Evolutionary conservation across 805 yeast species (phyloP).

Genomic region (Lachancea waltii): DNA sequence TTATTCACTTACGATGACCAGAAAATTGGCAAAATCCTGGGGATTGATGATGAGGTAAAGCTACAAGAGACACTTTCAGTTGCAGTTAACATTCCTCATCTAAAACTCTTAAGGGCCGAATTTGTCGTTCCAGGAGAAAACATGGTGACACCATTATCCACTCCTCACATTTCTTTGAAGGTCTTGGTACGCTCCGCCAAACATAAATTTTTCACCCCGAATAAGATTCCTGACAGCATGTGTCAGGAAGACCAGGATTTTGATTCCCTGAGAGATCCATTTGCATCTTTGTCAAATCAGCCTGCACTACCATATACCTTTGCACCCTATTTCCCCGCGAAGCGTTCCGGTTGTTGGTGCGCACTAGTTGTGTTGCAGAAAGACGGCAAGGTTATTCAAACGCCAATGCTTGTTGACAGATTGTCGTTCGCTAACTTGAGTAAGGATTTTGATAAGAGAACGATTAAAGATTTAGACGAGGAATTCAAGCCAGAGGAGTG

Average conservation of each 20-base stretch:
- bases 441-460: conserved; percentile 28
- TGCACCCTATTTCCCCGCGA: conserved; percentile 72
- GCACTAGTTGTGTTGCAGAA: conserved; percentile 65
- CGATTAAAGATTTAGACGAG: conserved; percentile 27
- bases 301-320: conserved; percentile 61
- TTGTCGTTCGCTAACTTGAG: conserved; percentile 26
- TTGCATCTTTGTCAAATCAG: conserved; percentile 54
- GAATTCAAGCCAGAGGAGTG: conserved; percentile 34
- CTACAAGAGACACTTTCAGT: conserved; percentile 45
- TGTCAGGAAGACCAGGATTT: conserved; percentile 51
- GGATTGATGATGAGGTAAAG: conserved; percentile 41
- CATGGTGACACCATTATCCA: conserved; percentile 60
- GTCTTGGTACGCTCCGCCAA: conserved; percentile 68
- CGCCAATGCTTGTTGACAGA: conserved; percentile 37
- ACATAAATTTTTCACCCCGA: conserved; percentile 47
- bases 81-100: conserved; percentile 60
- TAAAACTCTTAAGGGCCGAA: conserved; percentile 61
- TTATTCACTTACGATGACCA: conserved; percentile 52
- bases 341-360: conserved; percentile 49
- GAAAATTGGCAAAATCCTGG: conserved; percentile 50
- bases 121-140: conserved; percentile 86
- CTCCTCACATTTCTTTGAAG: conserved; percentile 69
- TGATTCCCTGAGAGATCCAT: conserved; percentile 68
- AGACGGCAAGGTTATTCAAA: conserved; percentile 74
- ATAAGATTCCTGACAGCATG: conserved; percentile 29